These are phyloP conservation scores for Casaregolazyma suthepensis DNA, from an alignment of 1,139 yeast genomes.

Conservation along the genomic window DNA sequence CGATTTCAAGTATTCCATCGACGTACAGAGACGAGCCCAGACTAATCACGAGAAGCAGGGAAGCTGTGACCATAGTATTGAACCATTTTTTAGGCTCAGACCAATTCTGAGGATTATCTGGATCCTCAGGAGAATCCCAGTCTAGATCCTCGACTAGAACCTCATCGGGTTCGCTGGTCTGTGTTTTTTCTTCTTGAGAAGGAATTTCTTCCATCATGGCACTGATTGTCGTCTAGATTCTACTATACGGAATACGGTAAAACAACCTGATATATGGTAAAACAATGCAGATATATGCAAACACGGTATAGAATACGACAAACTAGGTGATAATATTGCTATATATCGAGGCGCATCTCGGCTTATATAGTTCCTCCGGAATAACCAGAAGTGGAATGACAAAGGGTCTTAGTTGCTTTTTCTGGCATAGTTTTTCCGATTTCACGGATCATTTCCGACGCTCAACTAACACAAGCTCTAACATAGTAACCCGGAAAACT, in stretches of 20 bases:
- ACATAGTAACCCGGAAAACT: neutral
- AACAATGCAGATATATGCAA: neutral
- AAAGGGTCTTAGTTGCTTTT: neutral
- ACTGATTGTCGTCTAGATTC: neutral
- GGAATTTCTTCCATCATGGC: neutral
- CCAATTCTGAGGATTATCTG: conserved; percentile 40
- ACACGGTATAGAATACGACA: too few species aligned
- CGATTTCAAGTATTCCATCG: conserved; percentile 22
- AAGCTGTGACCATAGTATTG: conserved; percentile 25
- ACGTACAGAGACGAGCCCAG: conserved; percentile 36
- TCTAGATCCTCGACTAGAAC: conserved; percentile 2
- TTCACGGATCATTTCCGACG: neutral
- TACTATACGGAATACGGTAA: neutral
- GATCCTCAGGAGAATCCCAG: conserved; percentile 39
- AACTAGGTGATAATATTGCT: neutral
- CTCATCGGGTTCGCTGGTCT: neutral
- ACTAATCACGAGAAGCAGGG: conserved; percentile 29
- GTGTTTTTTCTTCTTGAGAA: neutral
- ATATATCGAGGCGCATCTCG: neutral
- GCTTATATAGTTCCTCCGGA: neutral
- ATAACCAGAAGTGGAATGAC: neutral
- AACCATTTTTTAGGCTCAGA: conserved; percentile 30
- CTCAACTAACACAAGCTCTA: neutral
- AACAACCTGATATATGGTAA: too few species aligned
- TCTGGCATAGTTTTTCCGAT: neutral